phyloP scores from a whole-genome alignment of 202 grass and related monocot genomes.

The Alloteropsis angusta region DNA sequence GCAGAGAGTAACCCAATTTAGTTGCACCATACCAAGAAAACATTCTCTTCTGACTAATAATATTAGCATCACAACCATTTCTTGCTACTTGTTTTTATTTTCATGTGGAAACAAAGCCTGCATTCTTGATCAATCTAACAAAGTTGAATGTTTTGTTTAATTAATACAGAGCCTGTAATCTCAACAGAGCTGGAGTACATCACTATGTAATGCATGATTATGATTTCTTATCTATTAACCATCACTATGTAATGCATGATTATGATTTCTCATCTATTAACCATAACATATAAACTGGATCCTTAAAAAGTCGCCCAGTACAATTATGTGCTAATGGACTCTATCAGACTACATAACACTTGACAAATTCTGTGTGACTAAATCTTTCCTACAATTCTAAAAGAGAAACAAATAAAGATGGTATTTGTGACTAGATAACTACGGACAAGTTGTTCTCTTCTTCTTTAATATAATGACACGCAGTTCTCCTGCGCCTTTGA shows the following conservation, averaged over 20 bases:
- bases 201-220: neutral
- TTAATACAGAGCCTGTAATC: neutral
- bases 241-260: neutral
- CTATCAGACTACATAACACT: neutral
- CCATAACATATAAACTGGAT: neutral
- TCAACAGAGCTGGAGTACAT: too few relatives aligned
- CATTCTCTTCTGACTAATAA: neutral
- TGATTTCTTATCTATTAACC: neutral
- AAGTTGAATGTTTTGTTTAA: neutral
- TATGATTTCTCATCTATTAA: neutral
- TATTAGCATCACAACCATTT: neutral
- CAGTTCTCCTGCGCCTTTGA: too few relatives aligned
- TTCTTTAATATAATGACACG: too few relatives aligned
- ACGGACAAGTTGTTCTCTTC: neutral
- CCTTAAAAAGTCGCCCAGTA: neutral
- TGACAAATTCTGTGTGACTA: neutral
- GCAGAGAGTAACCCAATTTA: slow-evolving; percentile 14
- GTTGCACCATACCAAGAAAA: slow-evolving; percentile 10
- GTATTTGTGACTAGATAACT: neutral
- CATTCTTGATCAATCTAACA: slow-evolving; percentile 10
- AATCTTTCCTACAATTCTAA: neutral
- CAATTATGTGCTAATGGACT: neutral
- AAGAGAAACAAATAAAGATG: neutral
- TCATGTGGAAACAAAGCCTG: neutral
- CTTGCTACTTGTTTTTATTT: neutral